phyloP scores from a whole-genome alignment of 2,329 filamentous ascomycete genomes.

The Fusarium begoniae region DNA sequence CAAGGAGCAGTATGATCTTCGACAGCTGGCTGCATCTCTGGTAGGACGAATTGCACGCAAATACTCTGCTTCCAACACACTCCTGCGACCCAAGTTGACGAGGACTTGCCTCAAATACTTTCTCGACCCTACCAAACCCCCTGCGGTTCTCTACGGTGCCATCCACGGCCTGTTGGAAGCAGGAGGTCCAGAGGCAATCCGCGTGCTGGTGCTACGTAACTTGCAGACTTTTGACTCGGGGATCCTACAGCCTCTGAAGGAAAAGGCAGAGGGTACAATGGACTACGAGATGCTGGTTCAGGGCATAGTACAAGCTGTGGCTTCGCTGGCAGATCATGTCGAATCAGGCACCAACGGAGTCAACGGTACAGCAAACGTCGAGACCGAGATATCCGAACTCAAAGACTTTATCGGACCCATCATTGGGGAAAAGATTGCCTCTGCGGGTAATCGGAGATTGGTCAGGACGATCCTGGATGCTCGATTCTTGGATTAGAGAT shows the following conservation, averaged over 20 bases:
- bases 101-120: slow-evolving; percentile 94
- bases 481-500: slow-evolving; percentile 58
- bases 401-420: slow-evolving; percentile 65
- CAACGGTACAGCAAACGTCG: slow-evolving; percentile 48
- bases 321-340: slow-evolving; percentile 52
- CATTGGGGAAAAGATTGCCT: slow-evolving; percentile 59
- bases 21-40: slow-evolving; percentile 84
- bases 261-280: slow-evolving; percentile 59
- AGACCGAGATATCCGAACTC: slow-evolving; percentile 56
- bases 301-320: slow-evolving; percentile 63
- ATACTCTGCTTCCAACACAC: slow-evolving; percentile 81
- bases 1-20: slow-evolving; percentile 78
- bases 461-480: slow-evolving; percentile 64
- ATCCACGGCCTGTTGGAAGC: slow-evolving; percentile 82
- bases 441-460: slow-evolving; percentile 57
- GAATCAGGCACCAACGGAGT: slow-evolving; percentile 51
- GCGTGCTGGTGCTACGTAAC: slow-evolving; percentile 65
- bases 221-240: slow-evolving; percentile 62
- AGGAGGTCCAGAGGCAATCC: slow-evolving; percentile 71
- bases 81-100: slow-evolving; percentile 86
- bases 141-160: slow-evolving; percentile 88
- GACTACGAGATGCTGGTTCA: slow-evolving; percentile 66
- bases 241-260: slow-evolving; percentile 63
- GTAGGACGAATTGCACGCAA: slow-evolving; percentile 82
- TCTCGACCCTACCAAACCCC: slow-evolving; percentile 83